phyloP scores from a whole-genome alignment of 306 rosid species.

The Alnus rubra region DNA sequence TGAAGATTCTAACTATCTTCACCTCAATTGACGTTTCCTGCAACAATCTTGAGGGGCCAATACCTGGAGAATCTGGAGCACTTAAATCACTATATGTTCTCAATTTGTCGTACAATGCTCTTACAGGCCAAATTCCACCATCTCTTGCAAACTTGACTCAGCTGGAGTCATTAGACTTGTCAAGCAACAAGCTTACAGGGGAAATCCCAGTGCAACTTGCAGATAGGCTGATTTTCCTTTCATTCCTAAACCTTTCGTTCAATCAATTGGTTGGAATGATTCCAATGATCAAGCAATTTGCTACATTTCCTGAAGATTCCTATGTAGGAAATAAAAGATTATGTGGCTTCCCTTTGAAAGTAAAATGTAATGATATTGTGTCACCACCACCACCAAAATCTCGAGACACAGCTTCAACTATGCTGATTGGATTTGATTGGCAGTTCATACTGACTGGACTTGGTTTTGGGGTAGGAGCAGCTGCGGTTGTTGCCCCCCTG shows the following conservation, averaged over 20 bases:
- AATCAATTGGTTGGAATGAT: slow-evolving; percentile 30
- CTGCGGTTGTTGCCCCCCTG: slow-evolving; percentile 52
- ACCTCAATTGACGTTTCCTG: slow-evolving; percentile 38
- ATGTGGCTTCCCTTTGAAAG: slow-evolving; percentile 9
- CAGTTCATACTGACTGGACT: slow-evolving; percentile 57
- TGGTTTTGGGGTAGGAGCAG: slow-evolving; percentile 89
- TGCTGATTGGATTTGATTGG: slow-evolving; percentile 50
- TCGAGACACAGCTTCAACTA: background rate
- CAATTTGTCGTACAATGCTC: slow-evolving; percentile 21
- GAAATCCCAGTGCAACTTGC: slow-evolving; percentile 13
- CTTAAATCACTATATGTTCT: slow-evolving; percentile 13
- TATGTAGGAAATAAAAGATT: slow-evolving; percentile 17
- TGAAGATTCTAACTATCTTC: slow-evolving; percentile 31
- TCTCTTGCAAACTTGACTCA: background rate
- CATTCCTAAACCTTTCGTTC: slow-evolving; percentile 28
- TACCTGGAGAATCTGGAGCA: slow-evolving; percentile 18
- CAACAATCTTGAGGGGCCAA: slow-evolving; percentile 32
- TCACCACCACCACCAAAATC: background rate
- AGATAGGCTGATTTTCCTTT: slow-evolving; percentile 25
- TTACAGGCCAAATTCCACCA: slow-evolving; percentile 22
- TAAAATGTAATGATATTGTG: background rate
- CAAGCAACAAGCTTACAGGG: slow-evolving; percentile 8
- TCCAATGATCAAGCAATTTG: background rate
- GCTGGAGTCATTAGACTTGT: slow-evolving; percentile 29
- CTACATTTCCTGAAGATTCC: slow-evolving; percentile 7